Percentiles rank a stretch among this genome's conserved stretches.
Conservation (phyloP, 2,329 filamentous ascomycete species). For the Hypoxylon sp. region DNA sequence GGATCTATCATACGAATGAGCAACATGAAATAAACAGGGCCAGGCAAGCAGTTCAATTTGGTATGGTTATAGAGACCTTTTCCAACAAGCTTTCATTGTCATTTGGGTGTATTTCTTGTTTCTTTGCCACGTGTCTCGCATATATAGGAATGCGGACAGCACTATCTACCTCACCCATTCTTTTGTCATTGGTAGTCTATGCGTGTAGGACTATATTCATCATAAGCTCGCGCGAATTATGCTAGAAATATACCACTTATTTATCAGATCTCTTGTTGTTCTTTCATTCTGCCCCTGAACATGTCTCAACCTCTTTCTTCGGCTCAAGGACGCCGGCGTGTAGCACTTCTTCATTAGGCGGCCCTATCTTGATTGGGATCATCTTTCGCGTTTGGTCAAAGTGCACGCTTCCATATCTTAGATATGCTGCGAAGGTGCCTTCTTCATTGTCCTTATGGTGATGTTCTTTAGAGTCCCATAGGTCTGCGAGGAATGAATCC, state of each 20-base stretch:
- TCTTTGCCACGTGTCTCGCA: too few species aligned
- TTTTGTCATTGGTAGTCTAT: too few species aligned
- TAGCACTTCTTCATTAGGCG: constrained; percentile 48
- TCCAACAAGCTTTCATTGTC: background rate
- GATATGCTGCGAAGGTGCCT: constrained; percentile 52
- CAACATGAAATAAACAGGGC: background rate
- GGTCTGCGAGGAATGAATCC: constrained; percentile 52
- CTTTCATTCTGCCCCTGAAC: too few species aligned
- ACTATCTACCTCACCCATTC: too few species aligned
- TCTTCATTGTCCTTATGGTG: constrained; percentile 52
- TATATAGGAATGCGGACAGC: too few species aligned
- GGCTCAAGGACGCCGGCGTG: constrained; percentile 48
- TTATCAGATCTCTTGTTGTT: background rate
- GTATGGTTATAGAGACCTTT: background rate
- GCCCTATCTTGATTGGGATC: constrained; percentile 45
- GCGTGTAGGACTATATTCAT: too few species aligned
- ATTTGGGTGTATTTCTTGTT: background rate
- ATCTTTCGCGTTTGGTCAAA: constrained; percentile 51
- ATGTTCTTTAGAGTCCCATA: constrained; percentile 55
- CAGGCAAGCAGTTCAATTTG: background rate
- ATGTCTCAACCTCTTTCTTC: constrained; percentile 22
- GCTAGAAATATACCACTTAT: background rate
- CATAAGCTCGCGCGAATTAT: background rate
- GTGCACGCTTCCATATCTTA: constrained; percentile 52
- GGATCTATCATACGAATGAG: constrained; percentile 47